Conservation (phyloP, 2,329 filamentous ascomycete genomes). For the Paracoccidioides lutzii region DNA sequence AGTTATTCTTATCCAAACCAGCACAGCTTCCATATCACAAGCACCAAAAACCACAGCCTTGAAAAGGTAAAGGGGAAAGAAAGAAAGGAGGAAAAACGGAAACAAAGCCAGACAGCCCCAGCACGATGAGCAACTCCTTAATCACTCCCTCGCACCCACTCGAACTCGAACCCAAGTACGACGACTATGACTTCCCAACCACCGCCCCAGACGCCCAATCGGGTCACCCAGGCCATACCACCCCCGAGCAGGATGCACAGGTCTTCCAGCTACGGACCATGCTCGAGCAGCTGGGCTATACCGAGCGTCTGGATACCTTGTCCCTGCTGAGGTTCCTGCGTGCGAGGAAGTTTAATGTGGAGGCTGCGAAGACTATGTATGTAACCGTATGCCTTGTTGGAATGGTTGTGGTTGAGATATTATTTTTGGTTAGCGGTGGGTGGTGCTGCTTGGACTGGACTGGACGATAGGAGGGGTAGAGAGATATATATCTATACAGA, state of each 20-base stretch:
- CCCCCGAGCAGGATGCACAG: conserved; percentile 74
- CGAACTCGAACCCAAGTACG: conserved; percentile 74
- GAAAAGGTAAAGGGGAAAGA: no score
- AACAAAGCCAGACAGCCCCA: not conserved
- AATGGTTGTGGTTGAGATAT: no score
- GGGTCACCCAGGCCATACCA: conserved; percentile 83
- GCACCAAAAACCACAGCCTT: no score
- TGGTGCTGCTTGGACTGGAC: not conserved
- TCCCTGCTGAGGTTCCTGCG: conserved; percentile 86
- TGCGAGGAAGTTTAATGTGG: conserved; percentile 88
- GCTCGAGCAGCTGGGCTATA: conserved; percentile 74
- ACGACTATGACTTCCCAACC: conserved; percentile 87
- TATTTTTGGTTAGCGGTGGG: not conserved
- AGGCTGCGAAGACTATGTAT: conserved; percentile 75
- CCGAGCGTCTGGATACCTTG: conserved; percentile 76
- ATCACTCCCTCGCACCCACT: conserved; percentile 23
- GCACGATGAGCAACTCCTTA: conserved; percentile 4
- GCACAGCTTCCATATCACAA: no score
- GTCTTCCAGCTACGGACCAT: conserved; percentile 71
- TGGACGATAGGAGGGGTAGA: not conserved
- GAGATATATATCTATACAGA: no score
- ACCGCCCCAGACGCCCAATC: conserved; percentile 54
- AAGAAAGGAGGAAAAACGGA: no score
- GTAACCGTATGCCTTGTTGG: conserved; percentile 20
- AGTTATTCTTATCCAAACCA: no score